phyloP scores from a whole-genome alignment of 306 rosid species.

The Elaeagnus macrophylla region DNA sequence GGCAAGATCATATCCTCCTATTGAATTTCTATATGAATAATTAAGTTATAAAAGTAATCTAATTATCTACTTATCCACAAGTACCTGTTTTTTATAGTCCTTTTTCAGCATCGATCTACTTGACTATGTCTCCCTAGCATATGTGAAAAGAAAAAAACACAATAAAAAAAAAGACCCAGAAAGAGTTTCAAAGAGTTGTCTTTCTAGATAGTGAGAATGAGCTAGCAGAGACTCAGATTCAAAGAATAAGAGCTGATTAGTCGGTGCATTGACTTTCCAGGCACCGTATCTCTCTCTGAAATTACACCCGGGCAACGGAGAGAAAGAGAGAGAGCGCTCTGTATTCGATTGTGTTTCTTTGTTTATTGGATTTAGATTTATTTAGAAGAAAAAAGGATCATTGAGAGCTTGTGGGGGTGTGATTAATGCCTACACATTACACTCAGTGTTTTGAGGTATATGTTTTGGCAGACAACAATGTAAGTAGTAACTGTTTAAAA shows the following conservation, averaged over 20 bases:
- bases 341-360: constrained; percentile 12
- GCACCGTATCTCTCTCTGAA: constrained; percentile 17
- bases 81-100: constrained; percentile 18
- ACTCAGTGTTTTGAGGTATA: neutral
- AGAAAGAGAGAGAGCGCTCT: neutral
- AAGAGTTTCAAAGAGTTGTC: constrained; percentile 13
- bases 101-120: constrained; percentile 18
- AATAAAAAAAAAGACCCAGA: constrained; percentile 16
- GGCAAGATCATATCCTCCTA: neutral
- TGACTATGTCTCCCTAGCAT: neutral
- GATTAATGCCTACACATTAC: constrained; percentile 25
- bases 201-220: constrained; percentile 13
- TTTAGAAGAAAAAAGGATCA: constrained; percentile 35
- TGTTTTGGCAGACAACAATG: constrained; percentile 11
- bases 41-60: neutral
- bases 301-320: constrained; percentile 24
- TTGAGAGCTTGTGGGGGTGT: constrained; percentile 39
- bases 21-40: too few relatives aligned
- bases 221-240: constrained; percentile 45
- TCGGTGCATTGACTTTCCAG: constrained; percentile 51
- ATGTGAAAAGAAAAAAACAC: neutral
- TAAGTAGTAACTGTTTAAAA: too few relatives aligned
- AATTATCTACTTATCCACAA: neutral
- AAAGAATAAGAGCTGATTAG: constrained; percentile 16
- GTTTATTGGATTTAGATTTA: constrained; percentile 9